phyloP scores from a whole-genome alignment of 345 rosid species.

The Salix purpurea region DNA sequence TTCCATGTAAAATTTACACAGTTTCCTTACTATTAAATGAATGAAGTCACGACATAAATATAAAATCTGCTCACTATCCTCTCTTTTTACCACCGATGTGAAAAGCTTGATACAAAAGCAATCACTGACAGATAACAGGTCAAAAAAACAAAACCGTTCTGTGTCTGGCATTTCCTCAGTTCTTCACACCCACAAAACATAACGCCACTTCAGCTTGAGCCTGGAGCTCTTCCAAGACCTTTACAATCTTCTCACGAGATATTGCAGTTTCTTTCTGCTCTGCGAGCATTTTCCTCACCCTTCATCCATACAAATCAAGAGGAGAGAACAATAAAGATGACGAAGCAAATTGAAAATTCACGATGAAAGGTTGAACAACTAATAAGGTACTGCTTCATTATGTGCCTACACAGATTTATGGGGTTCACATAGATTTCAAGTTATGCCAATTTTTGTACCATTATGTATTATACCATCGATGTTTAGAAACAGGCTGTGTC shows the following conservation, averaged over 20 bases:
- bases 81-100: background rate
- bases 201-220: conserved; percentile 95
- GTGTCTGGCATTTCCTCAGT: conserved; percentile 21
- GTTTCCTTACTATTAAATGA: background rate
- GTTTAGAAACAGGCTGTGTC: background rate
- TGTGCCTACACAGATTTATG: background rate
- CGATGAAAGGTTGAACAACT: background rate
- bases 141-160: background rate
- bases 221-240: conserved; percentile 87
- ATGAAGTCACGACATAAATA: background rate
- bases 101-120: background rate
- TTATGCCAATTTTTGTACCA: background rate
- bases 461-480: background rate
- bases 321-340: background rate
- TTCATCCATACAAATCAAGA: conserved; percentile 28
- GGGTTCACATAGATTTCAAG: background rate
- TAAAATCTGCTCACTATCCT: background rate
- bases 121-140: background rate
- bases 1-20: background rate
- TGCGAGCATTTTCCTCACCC: conserved; percentile 70
- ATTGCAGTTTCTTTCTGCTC: conserved; percentile 45
- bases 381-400: background rate
- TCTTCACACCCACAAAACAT: conserved; percentile 80
- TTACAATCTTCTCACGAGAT: conserved; percentile 62
- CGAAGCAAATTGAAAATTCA: conserved; percentile 3